phyloP scores from a whole-genome alignment of 106 monocot species.

The Platanthera zijinensis region DNA sequence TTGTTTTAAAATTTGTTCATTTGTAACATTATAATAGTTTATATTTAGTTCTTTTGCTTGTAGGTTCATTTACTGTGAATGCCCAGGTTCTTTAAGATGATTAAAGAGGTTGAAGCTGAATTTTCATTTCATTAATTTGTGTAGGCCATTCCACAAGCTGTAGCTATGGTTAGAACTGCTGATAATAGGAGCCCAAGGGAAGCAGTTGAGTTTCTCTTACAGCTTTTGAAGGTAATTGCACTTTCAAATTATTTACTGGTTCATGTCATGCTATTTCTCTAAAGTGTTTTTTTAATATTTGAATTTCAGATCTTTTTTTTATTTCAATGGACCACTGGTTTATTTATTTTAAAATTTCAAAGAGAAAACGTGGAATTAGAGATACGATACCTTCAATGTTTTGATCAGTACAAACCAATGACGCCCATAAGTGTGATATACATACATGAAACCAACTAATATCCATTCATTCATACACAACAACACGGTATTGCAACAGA shows the following conservation, averaged over 20 bases:
- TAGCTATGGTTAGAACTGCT: constrained; percentile 62
- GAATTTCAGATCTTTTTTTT: too few relatives aligned
- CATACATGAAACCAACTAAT: too few relatives aligned
- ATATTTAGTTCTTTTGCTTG: not conserved
- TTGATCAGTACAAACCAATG: too few relatives aligned
- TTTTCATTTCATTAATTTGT: not conserved
- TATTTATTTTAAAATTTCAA: too few relatives aligned
- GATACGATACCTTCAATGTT: too few relatives aligned
- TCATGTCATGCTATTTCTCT: not conserved
- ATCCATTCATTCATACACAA: too few relatives aligned
- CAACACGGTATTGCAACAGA: too few relatives aligned
- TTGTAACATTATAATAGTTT: not conserved
- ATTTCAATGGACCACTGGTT: too few relatives aligned
- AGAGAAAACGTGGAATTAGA: too few relatives aligned
- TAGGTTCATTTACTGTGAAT: not conserved
- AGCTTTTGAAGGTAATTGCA: constrained; percentile 76
- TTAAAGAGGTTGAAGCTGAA: not conserved
- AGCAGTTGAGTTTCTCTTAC: constrained; percentile 90
- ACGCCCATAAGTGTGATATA: too few relatives aligned
- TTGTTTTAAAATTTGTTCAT: not conserved
- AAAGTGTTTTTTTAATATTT: not conserved
- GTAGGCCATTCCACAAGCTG: constrained; percentile 89
- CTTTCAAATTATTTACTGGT: not conserved
- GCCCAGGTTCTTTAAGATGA: not conserved
- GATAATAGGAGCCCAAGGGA: constrained; percentile 87